These are phyloP conservation scores for Pseudocohnilembus persalinus DNA, from an alignment of 169 alveolate genomes.

Conservation along the genomic window DNA sequence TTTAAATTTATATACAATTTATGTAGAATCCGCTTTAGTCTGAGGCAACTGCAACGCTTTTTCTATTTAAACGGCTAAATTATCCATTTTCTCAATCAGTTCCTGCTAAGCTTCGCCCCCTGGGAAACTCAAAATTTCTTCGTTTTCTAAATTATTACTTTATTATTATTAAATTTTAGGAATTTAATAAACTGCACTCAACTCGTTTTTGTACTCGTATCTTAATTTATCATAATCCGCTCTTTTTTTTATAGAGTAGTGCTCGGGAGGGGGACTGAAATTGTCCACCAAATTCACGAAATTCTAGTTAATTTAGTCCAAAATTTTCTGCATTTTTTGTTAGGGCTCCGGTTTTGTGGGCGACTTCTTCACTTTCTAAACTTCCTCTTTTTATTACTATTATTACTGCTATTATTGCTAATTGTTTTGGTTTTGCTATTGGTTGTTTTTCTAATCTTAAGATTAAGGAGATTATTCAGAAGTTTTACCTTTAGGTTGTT, in stretches of 20 bases:
- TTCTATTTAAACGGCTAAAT: neutral
- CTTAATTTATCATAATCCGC: neutral
- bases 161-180: neutral
- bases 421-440: no score
- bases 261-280: neutral
- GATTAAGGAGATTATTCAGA: no score
- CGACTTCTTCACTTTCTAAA: neutral
- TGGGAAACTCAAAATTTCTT: neutral
- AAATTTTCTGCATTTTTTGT: neutral
- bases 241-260: neutral
- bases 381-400: neutral
- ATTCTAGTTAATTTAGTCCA: neutral
- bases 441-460: no score
- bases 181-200: neutral
- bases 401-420: neutral
- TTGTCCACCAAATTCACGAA: neutral
- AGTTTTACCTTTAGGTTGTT: no score
- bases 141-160: neutral
- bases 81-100: neutral
- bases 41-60: neutral
- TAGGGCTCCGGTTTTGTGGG: neutral
- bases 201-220: neutral
- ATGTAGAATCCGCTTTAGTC: neutral
- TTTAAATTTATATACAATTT: no score
- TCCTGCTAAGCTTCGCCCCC: neutral